These are phyloP conservation scores for Sistotremastrum niveocremeum DNA, from an alignment of 768 basidiomycete species.

Conservation along the genomic window DNA sequence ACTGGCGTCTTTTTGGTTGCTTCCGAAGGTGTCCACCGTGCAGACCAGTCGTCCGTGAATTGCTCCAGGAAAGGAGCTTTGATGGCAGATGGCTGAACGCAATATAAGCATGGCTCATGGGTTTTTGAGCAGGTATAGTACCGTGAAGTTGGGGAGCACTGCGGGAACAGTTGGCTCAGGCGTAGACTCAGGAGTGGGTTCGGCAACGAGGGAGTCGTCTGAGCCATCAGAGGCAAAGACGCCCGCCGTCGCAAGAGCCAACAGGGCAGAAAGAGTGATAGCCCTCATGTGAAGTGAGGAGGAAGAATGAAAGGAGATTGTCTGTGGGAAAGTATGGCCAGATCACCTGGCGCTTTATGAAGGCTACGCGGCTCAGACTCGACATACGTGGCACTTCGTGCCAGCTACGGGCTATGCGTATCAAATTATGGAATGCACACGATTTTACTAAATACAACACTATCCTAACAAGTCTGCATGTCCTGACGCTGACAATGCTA, in stretches of 20 bases:
- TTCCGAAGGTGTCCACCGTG: constrained; percentile 92
- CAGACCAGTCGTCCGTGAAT: constrained; percentile 81
- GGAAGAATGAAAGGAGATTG: not conserved
- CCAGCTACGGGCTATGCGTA: constrained; percentile 1
- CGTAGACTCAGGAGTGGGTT: no score
- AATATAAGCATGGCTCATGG: constrained; percentile 5
- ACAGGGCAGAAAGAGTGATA: constrained; percentile 10
- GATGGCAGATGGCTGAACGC: constrained; percentile 52
- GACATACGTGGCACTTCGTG: not conserved
- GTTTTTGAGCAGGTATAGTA: not conserved
- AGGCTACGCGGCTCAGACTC: constrained; percentile 20
- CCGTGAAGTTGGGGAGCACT: not conserved
- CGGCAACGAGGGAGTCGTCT: no score
- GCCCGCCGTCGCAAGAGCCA: constrained; percentile 8
- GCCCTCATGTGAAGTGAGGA: constrained; percentile 7
- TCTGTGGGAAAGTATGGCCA: no score
- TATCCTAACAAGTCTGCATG: constrained; percentile 82
- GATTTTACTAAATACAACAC: constrained; percentile 3
- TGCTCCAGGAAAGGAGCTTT: constrained; percentile 92
- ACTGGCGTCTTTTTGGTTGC: constrained; percentile 97
- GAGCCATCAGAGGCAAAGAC: constrained; percentile 2
- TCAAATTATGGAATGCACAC: constrained; percentile 6
- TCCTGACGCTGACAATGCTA: constrained; percentile 89
- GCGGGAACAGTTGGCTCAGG: not conserved
- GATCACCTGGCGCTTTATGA: constrained; percentile 15